Conservation (phyloP, 2,329 filamentous ascomycete species). For the Pseudogymnoascus sp. region DNA sequence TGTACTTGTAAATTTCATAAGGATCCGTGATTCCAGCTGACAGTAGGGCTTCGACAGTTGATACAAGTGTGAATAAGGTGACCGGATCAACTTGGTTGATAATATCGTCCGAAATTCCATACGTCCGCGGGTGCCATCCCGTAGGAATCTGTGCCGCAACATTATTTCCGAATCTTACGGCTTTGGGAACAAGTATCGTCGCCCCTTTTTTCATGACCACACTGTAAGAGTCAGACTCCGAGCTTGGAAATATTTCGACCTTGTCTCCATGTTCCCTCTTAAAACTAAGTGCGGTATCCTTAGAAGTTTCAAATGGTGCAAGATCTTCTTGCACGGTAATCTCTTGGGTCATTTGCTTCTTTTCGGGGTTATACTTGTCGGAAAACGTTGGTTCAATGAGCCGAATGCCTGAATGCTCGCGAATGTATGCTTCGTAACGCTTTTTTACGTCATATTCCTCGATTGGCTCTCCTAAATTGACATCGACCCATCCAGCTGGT, state of each 20-base stretch:
- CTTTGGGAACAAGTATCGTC: conserved; percentile 28
- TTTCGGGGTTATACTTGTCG: conserved; percentile 22
- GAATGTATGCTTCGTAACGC: conserved; percentile 29
- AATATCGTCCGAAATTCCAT: conserved; percentile 33
- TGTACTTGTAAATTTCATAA: conserved; percentile 27
- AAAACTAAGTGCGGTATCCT: conserved; percentile 28
- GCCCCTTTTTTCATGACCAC: conserved; percentile 27
- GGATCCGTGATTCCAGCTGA: conserved; percentile 31
- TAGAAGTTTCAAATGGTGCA: conserved; percentile 28
- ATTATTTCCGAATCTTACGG: conserved; percentile 20
- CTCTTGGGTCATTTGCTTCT: conserved; percentile 30
- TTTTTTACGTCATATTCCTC: conserved; percentile 27
- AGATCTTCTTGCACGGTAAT: conserved; percentile 30
- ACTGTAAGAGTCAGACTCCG: conserved; percentile 19
- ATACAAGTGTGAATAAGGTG: conserved; percentile 30
- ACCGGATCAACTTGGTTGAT: conserved; percentile 31
- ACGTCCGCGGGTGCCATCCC: conserved; percentile 30
- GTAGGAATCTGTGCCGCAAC: conserved; percentile 28
- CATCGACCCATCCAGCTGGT: conserved; percentile 48
- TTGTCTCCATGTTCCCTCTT: conserved; percentile 29
- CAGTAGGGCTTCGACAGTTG: conserved; percentile 29
- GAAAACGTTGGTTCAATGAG: conserved; percentile 25
- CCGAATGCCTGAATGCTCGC: conserved; percentile 30
- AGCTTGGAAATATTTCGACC: conserved; percentile 21
- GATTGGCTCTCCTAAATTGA: conserved; percentile 23